Conservation (phyloP, 192 early-diverging fungal species). For the Fimicolochytrium jonesii region DNA sequence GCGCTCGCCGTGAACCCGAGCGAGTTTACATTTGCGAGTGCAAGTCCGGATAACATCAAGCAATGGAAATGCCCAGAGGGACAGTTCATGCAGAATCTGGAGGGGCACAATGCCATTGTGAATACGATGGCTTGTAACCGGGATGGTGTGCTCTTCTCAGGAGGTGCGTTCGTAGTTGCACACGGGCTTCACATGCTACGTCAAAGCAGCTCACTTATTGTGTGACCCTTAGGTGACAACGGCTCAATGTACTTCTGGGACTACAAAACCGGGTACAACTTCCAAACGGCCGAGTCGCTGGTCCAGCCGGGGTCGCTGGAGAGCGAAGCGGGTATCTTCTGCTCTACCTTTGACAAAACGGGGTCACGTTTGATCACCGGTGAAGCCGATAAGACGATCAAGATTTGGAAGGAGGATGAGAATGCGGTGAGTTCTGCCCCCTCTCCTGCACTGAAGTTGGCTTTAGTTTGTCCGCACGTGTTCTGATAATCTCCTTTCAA, state of each 20-base stretch:
- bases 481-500: no score
- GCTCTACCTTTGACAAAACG: slow-evolving; percentile 91
- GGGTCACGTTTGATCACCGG: slow-evolving; percentile 94
- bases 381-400: slow-evolving; percentile 98
- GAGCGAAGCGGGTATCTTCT: slow-evolving; percentile 93
- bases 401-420: slow-evolving; percentile 92
- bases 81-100: slow-evolving; percentile 91
- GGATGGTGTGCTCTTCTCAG: slow-evolving; percentile 92
- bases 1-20: slow-evolving; percentile 87
- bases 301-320: slow-evolving; percentile 96
- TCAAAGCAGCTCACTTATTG: slow-evolving; percentile 6
- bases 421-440: slow-evolving; percentile 57
- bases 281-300: slow-evolving; percentile 81
- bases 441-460: neutral
- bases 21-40: slow-evolving; percentile 89
- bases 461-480: neutral
- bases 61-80: slow-evolving; percentile 96
- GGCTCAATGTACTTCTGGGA: slow-evolving; percentile 97
- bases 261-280: slow-evolving; percentile 92
- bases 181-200: neutral
- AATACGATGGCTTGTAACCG: slow-evolving; percentile 86
- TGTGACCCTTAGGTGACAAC: slow-evolving; percentile 90
- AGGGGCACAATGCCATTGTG: slow-evolving; percentile 81
- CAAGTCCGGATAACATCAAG: slow-evolving; percentile 84
- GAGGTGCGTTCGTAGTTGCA: slow-evolving; percentile 61